Conservation (phyloP, 2,329 filamentous ascomycete species). For the Phyllosticta citriasiana region DNA sequence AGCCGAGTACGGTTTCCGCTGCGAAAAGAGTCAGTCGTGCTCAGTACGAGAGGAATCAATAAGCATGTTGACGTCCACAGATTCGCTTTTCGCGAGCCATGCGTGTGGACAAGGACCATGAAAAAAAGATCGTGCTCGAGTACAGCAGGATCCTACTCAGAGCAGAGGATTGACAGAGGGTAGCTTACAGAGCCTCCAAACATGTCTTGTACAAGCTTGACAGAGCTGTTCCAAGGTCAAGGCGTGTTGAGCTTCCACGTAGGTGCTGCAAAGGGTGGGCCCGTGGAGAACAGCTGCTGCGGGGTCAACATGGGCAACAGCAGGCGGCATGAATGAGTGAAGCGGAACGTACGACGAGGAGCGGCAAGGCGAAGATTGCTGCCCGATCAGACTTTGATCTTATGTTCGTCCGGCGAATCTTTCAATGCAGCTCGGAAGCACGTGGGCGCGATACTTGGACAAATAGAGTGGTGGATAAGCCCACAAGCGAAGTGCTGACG, state of each 20-base stretch:
- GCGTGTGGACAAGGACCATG: not conserved
- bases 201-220: not conserved
- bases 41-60: not conserved
- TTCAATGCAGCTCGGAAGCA: not conserved
- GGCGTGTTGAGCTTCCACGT: not conserved
- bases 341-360: not conserved
- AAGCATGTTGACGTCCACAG: too few relatives aligned
- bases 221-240: not conserved
- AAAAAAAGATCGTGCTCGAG: not conserved
- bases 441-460: not conserved
- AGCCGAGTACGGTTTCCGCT: constrained; percentile 81
- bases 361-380: not conserved
- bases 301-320: not conserved
- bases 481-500: not conserved
- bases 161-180: too few relatives aligned
- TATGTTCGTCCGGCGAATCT: not conserved
- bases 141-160: too few relatives aligned
- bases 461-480: not conserved
- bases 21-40: not conserved
- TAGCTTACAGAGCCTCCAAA: constrained; percentile 5
- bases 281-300: not conserved
- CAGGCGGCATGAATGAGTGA: not conserved
- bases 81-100: not conserved
- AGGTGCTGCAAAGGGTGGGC: not conserved
- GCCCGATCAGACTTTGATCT: not conserved